Percentiles rank a stretch among this genome's conserved stretches.
phyloP scores from a whole-genome alignment of 1,284 basidiomycete species.

The Leccinum pachyderme region DNA sequence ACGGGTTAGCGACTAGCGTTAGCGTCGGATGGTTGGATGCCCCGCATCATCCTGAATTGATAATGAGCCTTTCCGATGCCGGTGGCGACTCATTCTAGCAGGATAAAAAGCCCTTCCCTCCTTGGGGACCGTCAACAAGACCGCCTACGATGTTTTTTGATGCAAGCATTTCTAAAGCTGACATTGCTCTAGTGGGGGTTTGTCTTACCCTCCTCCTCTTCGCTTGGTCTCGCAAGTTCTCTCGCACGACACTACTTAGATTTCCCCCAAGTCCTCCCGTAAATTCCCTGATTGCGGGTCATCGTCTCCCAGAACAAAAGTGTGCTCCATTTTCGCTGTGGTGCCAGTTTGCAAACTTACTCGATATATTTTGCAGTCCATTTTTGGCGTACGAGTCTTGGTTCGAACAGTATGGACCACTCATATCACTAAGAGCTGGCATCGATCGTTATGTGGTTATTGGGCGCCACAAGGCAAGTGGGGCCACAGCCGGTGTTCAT shows the following conservation, averaged over 20 bases:
- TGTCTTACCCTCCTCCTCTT: not conserved
- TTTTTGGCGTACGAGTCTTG: constrained; percentile 9
- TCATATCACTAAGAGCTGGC: constrained; percentile 13
- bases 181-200: not conserved
- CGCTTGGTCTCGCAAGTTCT: not conserved
- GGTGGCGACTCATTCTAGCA: not conserved
- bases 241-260: not conserved
- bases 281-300: constrained; percentile 2
- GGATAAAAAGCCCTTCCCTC: not conserved
- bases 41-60: not conserved
- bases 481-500: not conserved
- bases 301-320: constrained; percentile 8
- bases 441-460: constrained; percentile 10
- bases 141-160: not conserved
- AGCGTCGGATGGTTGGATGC: not conserved
- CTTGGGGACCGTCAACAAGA: not conserved
- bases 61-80: not conserved
- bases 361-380: not conserved
- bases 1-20: not conserved
- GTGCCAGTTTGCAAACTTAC: not conserved
- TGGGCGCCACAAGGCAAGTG: constrained; percentile 13
- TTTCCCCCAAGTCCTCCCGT: constrained; percentile 13
- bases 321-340: not conserved
- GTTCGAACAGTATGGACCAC: constrained; percentile 13
- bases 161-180: not conserved